Evolutionary conservation across 192 early-diverging fungal species (phyloP), one percentile per base, ranked within the genome.

Genomic region (Dimargaris xerosporica): DNA sequence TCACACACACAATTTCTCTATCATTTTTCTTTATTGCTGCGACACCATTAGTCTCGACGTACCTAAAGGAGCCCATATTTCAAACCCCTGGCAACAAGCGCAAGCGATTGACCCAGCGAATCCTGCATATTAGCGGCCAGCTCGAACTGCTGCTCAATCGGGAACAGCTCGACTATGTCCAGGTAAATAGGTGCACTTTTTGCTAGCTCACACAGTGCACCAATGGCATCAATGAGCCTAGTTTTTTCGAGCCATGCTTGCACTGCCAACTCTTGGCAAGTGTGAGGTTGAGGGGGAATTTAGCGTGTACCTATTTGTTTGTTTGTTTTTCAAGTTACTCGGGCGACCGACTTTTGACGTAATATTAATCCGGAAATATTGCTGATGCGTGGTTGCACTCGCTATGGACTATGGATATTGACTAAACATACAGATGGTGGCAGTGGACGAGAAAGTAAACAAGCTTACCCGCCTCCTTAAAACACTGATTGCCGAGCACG

Each of bases 1-100:
- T n/a, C 7, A 50, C 47, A 21, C 25, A 21, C 47, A 21, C 47
- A 50, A 46, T 50, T 10, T 50, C 10, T 50, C 23, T 50, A 2
- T 5, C 10, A 5, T 5, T 19, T 50, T 50, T 50, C 10, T 50
- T 50, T 10, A 5, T 50, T 50, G 45, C 11, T 46, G 19, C 23
- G 5, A 21, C 47, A 25, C 10, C 10, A 10, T 10, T 50, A 59
- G 56, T 59, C 16, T 59, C 56, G 23, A 59, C 56, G 30, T 59
- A 43, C 42, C 29, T 59, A 19, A 9, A 59, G 34, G 56, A 59
- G 39, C 56, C 56, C 11, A 16, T 59, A n/a, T 59, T 59, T 25
- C 56, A 59, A 59, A 59, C 56, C 16, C 56, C 56, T 13, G 31
- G 29, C 56, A 59, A 39, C n/a, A 59, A 59, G 56, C 56, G 56